Evolutionary conservation across 495 filamentous ascomycete species (phyloP).

Genomic region (Aspergillus hancockii): DNA sequence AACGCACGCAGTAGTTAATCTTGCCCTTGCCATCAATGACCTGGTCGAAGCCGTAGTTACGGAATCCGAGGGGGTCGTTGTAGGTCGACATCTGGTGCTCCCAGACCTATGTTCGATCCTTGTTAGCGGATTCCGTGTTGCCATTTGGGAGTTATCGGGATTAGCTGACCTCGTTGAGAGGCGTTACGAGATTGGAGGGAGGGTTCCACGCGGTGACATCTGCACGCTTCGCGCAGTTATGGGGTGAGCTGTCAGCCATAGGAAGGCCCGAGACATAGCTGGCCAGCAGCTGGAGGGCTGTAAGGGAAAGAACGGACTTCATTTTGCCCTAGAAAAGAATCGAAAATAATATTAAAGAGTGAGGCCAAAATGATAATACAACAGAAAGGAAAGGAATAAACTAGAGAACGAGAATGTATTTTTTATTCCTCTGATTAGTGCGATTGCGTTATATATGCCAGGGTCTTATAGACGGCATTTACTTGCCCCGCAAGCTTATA

Average conservation of each 20-base stretch:
- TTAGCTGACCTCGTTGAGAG: conserved; percentile 15
- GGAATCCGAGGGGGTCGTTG: conserved; percentile 20
- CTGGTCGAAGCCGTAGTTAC: conserved; percentile 24
- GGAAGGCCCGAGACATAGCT: conserved; percentile 18
- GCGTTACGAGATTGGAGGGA: conserved; percentile 14
- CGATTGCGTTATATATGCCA: too few relatives aligned
- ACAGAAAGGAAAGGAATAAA: neutral
- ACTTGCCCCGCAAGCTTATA: neutral
- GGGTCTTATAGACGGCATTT: too few relatives aligned
- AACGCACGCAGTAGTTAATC: conserved; percentile 25
- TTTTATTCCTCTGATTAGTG: too few relatives aligned
- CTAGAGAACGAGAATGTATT: neutral
- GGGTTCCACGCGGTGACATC: conserved; percentile 15
- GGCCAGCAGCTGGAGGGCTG: conserved; percentile 23
- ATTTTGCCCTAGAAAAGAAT: conserved; percentile 10
- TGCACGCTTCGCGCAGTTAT: conserved; percentile 7
- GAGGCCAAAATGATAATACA: neutral
- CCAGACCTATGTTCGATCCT: conserved; percentile 16
- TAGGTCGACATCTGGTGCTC: conserved; percentile 19
- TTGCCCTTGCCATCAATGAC: conserved; percentile 20
- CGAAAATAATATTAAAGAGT: neutral
- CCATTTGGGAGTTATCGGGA: neutral
- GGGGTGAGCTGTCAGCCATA: neutral
- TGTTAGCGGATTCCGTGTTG: neutral
- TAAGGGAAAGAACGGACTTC: conserved; percentile 18